These are phyloP conservation scores for Trypanosoma melophagium DNA, from an alignment of 208 protist species.

Conservation along the genomic window DNA sequence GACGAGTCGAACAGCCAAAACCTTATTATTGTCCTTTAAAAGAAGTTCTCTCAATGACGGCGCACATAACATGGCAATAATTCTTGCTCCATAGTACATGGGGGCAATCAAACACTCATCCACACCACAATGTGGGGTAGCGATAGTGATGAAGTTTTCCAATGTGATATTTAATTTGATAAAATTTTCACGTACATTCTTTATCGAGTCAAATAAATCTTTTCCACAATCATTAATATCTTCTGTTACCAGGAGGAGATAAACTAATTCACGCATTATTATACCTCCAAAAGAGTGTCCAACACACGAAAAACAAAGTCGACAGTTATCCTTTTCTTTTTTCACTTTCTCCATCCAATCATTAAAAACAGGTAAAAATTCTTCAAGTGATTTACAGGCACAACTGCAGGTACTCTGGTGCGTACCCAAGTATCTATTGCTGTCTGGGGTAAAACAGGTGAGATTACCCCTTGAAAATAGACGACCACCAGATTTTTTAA, in stretches of 20 bases:
- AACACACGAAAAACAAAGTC: conserved; percentile 55
- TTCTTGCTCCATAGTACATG: conserved; percentile 47
- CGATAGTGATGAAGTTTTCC: conserved; percentile 66
- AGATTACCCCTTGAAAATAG: conserved; percentile 48
- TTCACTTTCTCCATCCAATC: conserved; percentile 37
- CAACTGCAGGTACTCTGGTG: conserved; percentile 43
- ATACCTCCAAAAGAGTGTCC: conserved; percentile 76
- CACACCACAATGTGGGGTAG: conserved; percentile 66
- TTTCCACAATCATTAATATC: conserved; percentile 23
- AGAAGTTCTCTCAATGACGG: conserved; percentile 54
- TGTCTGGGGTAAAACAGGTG: conserved; percentile 46
- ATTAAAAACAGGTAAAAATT: conserved; percentile 47
- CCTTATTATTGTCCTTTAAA: conserved; percentile 34
- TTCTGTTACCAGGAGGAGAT: conserved; percentile 36
- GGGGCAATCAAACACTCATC: conserved; percentile 50
- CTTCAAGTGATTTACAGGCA: conserved; percentile 39
- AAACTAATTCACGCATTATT: conserved; percentile 66
- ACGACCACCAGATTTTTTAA: conserved; percentile 26
- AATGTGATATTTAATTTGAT: conserved; percentile 33
- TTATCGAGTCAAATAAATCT: conserved; percentile 25
- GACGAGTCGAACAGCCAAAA: conserved; percentile 47
- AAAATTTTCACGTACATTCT: conserved; percentile 33
- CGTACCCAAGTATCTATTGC: conserved; percentile 46
- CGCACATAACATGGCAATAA: conserved; percentile 33
- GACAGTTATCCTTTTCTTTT: conserved; percentile 6